Evolutionary conservation across 768 basidiomycete species (phyloP).

Genomic region (Boletus reticulatus): DNA sequence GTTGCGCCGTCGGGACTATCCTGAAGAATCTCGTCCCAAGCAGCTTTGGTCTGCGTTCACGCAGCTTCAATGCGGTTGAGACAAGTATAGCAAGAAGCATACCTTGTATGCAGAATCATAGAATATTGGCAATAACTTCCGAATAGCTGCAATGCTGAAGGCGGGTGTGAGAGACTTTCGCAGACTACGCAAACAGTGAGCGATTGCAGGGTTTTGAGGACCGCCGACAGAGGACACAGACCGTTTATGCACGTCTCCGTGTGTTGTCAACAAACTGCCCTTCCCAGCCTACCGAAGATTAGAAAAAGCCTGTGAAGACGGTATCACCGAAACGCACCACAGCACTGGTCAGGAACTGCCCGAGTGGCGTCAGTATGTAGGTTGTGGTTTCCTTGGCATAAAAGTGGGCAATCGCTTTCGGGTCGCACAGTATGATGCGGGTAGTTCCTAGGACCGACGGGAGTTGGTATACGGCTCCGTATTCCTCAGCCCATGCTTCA

Average conservation of each 20-base stretch:
- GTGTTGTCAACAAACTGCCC: constrained; percentile 12
- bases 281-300: constrained; percentile 7
- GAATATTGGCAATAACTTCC: constrained; percentile 32
- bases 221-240: neutral
- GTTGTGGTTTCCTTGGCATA: constrained; percentile 50
- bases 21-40: constrained; percentile 30
- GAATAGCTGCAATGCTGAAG: constrained; percentile 39
- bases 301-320: neutral
- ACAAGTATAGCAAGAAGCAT: neutral
- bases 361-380: constrained; percentile 26
- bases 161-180: constrained; percentile 38
- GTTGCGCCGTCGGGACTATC: constrained; percentile 26
- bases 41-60: constrained; percentile 23
- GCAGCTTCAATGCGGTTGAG: neutral
- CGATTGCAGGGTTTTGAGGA: neutral
- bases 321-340: constrained; percentile 18
- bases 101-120: constrained; percentile 42
- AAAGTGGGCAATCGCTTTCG: constrained; percentile 51
- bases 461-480: constrained; percentile 45
- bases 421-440: constrained; percentile 42
- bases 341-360: constrained; percentile 27
- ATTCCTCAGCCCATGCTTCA: constrained; percentile 46
- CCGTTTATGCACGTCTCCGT: constrained; percentile 19
- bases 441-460: constrained; percentile 39
- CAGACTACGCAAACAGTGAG: constrained; percentile 19